Evolutionary conservation across 73 alveolate genomes (phyloP).

Genomic region (Paramecium biaurelia): DNA sequence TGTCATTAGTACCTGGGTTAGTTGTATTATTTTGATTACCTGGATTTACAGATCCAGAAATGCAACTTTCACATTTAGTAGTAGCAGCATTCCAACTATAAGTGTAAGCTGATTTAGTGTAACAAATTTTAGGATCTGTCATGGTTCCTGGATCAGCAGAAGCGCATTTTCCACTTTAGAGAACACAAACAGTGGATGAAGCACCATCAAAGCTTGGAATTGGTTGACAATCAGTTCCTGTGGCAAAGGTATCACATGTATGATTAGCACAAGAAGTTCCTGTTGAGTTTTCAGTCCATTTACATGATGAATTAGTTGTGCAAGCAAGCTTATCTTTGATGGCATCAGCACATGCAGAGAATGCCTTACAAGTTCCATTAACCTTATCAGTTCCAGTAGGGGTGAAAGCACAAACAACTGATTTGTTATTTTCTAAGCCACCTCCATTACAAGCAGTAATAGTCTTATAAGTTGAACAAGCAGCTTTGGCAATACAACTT

Average conservation of each 20-base stretch:
- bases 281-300: background rate
- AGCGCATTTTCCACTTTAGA: background rate
- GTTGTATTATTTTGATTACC: background rate
- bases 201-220: constrained; percentile 15
- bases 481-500: background rate
- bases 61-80: constrained; percentile 15
- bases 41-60: background rate
- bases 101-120: background rate
- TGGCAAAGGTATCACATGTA: background rate
- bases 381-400: constrained; percentile 13
- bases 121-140: background rate
- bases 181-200: background rate
- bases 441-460: background rate
- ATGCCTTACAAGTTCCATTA: background rate
- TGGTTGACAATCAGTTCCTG: constrained; percentile 12
- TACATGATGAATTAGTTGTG: background rate
- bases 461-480: background rate
- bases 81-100: constrained; percentile 30
- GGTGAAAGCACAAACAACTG: background rate
- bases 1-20: background rate
- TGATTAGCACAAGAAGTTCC: background rate
- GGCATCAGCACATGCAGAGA: background rate
- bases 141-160: background rate
- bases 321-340: background rate
- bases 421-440: background rate